Conservation (phyloP, 2,329 filamentous ascomycete genomes). For the Lasiodiplodia gonubiensis region DNA sequence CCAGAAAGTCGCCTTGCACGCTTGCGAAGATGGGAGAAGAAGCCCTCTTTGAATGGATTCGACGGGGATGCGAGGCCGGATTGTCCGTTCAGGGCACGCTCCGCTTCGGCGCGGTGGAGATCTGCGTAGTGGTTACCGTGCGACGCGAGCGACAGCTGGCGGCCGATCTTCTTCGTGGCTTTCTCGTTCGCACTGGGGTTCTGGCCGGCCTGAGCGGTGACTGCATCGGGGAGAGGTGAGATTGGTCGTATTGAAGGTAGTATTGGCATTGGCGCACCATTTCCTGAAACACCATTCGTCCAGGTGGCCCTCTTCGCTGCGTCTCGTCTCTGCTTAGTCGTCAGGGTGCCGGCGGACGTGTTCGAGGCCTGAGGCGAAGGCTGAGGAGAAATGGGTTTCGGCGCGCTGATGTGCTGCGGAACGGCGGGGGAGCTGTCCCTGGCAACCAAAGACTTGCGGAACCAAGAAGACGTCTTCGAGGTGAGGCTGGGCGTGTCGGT, state of each 20-base stretch:
- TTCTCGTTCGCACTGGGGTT: slow-evolving; percentile 67
- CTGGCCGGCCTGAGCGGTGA: slow-evolving; percentile 84
- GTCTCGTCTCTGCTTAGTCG: slow-evolving; percentile 61
- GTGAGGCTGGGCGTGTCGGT: slow-evolving; percentile 64
- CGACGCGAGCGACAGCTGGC: slow-evolving; percentile 90
- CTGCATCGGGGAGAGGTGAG: slow-evolving; percentile 92
- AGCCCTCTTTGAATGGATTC: slow-evolving; percentile 86
- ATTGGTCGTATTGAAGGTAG: slow-evolving; percentile 92
- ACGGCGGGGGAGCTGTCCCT: slow-evolving; percentile 71
- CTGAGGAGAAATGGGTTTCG: slow-evolving; percentile 50
- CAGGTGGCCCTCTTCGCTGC: slow-evolving; percentile 88
- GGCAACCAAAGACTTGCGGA: slow-evolving; percentile 90
- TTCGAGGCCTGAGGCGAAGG: slow-evolving; percentile 52
- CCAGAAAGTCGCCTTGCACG: slow-evolving; percentile 91
- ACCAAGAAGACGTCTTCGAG: slow-evolving; percentile 89
- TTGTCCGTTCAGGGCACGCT: slow-evolving; percentile 85
- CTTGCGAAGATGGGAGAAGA: slow-evolving; percentile 97
- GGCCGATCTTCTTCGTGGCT: slow-evolving; percentile 85
- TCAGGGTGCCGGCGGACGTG: slow-evolving; percentile 50
- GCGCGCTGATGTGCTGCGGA: slow-evolving; percentile 48
- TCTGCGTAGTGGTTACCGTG: slow-evolving; percentile 93
- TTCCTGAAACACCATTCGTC: slow-evolving; percentile 77
- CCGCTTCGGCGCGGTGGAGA: slow-evolving; percentile 86
- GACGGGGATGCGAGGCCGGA: slow-evolving; percentile 72
- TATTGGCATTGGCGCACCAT: slow-evolving; percentile 90